Conservation (phyloP, 495 filamentous ascomycete species). For the Trypethelium eluteriae region DNA sequence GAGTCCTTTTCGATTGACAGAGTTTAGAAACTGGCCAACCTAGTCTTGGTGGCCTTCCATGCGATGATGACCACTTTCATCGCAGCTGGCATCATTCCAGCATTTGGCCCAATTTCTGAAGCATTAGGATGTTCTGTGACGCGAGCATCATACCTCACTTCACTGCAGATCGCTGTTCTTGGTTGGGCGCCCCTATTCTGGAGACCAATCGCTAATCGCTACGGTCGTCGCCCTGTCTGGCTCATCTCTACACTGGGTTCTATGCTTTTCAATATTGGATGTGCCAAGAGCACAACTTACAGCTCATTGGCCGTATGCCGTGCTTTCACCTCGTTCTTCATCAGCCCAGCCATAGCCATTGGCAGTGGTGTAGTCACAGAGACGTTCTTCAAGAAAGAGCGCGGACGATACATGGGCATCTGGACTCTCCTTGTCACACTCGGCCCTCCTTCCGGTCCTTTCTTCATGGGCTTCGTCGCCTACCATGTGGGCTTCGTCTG, state of each 20-base stretch:
- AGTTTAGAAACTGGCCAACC: slow-evolving; percentile 46
- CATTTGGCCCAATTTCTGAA: slow-evolving; percentile 42
- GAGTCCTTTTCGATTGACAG: neutral
- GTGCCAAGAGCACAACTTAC: slow-evolving; percentile 40
- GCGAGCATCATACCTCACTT: slow-evolving; percentile 44
- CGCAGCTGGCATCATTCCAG: slow-evolving; percentile 47
- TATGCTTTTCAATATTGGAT: slow-evolving; percentile 42
- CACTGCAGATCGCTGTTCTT: slow-evolving; percentile 44
- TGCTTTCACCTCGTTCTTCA: slow-evolving; percentile 47
- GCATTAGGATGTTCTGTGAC: slow-evolving; percentile 40
- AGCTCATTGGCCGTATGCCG: slow-evolving; percentile 40
- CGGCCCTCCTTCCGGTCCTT: slow-evolving; percentile 38
- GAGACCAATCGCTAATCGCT: slow-evolving; percentile 52
- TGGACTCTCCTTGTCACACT: slow-evolving; percentile 41
- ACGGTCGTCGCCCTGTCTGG: slow-evolving; percentile 48
- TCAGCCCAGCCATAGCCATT: slow-evolving; percentile 47
- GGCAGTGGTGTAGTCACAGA: slow-evolving; percentile 44
- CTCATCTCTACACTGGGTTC: slow-evolving; percentile 43
- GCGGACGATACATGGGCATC: slow-evolving; percentile 18
- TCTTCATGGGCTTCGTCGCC: slow-evolving; percentile 30
- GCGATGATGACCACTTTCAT: slow-evolving; percentile 52
- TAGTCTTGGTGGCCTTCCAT: slow-evolving; percentile 48
- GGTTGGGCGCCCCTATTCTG: slow-evolving; percentile 46
- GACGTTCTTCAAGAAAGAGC: slow-evolving; percentile 20
- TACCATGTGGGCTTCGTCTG: slow-evolving; percentile 27